Percentiles rank a stretch among this genome's conserved stretches.
Conservation (phyloP, 352 stramenopile species). For the Globisporangium polare region DNA sequence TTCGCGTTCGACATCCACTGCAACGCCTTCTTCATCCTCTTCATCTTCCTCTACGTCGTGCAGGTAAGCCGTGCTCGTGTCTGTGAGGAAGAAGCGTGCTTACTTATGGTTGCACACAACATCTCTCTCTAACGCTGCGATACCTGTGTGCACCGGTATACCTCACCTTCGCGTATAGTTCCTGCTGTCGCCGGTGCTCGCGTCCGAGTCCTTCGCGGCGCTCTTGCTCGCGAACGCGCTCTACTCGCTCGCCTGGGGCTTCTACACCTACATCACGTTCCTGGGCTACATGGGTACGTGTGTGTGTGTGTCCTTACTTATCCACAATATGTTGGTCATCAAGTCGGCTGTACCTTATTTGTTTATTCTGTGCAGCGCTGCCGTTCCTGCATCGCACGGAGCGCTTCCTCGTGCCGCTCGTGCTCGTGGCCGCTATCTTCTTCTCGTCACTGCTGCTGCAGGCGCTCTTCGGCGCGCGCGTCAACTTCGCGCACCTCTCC, state of each 20-base stretch:
- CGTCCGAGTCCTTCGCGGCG: slow-evolving; percentile 85
- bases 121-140: neutral
- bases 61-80: slow-evolving; percentile 35
- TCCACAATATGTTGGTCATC: neutral
- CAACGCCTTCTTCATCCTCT: slow-evolving; percentile 98
- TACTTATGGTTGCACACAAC: neutral
- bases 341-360: neutral
- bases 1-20: slow-evolving; percentile 99
- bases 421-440: slow-evolving; percentile 72
- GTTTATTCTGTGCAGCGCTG: slow-evolving; percentile 41
- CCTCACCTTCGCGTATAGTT: slow-evolving; percentile 63
- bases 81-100: too few relatives aligned
- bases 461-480: slow-evolving; percentile 52
- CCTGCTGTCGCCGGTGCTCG: slow-evolving; percentile 92
- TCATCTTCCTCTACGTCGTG: slow-evolving; percentile 94
- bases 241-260: slow-evolving; percentile 91
- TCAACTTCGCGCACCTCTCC: slow-evolving; percentile 76
- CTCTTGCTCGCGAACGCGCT: slow-evolving; percentile 92
- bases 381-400: slow-evolving; percentile 90
- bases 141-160: neutral
- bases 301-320: slow-evolving; percentile 40
- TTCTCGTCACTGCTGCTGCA: slow-evolving; percentile 80
- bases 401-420: slow-evolving; percentile 83
- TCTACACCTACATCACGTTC: slow-evolving; percentile 99
- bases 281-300: slow-evolving; percentile 92